Evolutionary conservation across 148 eudicot genomes (phyloP).

Genomic region (Hydrangea macrophylla): DNA sequence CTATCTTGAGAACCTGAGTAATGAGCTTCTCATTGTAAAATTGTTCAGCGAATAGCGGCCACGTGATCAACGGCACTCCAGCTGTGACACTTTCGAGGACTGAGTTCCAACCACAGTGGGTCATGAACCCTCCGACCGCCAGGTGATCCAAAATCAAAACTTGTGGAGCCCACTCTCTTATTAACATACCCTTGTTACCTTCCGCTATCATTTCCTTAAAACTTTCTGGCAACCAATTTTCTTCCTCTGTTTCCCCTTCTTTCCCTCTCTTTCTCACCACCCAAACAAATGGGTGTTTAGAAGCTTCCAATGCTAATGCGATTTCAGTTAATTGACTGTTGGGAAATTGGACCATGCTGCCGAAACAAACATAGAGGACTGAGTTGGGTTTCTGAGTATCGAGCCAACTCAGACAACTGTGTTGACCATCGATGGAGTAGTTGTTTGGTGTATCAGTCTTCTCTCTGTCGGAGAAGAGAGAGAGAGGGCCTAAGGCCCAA

Average conservation of each 20-base stretch:
- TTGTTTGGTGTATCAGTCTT: neutral
- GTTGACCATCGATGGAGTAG: neutral
- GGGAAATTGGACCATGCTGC: too few species aligned
- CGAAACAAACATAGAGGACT: too few species aligned
- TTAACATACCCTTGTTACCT: constrained; percentile 27
- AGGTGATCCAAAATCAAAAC: constrained; percentile 27
- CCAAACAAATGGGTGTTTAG: too few species aligned
- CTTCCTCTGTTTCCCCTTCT: neutral
- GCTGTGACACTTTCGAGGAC: constrained; percentile 33
- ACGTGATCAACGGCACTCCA: constrained; percentile 26
- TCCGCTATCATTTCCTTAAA: constrained; percentile 14
- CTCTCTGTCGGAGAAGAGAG: constrained; percentile 4
- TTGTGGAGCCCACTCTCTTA: constrained; percentile 48
- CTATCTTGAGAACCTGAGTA: constrained; percentile 10
- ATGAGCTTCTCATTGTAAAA: constrained; percentile 11
- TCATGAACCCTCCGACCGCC: constrained; percentile 36
- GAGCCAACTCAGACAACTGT: constrained; percentile 26
- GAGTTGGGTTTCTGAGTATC: constrained; percentile 8
- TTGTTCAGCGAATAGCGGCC: neutral
- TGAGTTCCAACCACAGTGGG: constrained; percentile 61
- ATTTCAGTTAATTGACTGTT: too few species aligned
- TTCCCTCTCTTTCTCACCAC: too few species aligned
- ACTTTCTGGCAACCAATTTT: neutral
- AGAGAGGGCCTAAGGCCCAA: constrained; percentile 37
- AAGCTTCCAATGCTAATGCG: too few species aligned